phyloP scores from a whole-genome alignment of 495 filamentous ascomycete species.

The Neurospora sp. region DNA sequence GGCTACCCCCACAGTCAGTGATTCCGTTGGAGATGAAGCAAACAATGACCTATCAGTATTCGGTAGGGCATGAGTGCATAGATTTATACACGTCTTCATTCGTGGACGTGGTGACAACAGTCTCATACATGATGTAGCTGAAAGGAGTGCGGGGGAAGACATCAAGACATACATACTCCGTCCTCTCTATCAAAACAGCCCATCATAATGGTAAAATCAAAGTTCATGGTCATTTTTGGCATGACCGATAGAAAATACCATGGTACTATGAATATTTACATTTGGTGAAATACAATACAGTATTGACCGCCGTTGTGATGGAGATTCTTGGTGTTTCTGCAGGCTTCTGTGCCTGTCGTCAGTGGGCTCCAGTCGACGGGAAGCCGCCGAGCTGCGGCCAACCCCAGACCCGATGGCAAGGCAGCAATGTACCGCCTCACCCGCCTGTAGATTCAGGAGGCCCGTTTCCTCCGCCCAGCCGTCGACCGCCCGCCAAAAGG shows the following conservation, averaged over 20 bases:
- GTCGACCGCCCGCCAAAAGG: background rate
- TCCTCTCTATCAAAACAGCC: background rate
- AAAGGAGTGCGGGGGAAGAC: background rate
- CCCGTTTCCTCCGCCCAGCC: background rate
- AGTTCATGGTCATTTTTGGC: background rate
- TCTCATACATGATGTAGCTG: background rate
- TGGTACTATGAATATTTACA: background rate
- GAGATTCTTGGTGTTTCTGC: slow-evolving; percentile 18
- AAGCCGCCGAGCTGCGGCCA: slow-evolving; percentile 10
- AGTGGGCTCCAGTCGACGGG: background rate
- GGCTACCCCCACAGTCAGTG: background rate
- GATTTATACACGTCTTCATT: background rate
- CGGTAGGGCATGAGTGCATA: background rate
- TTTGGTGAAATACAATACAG: too few species aligned
- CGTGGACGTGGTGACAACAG: background rate
- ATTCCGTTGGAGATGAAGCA: background rate
- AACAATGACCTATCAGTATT: background rate
- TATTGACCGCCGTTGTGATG: too few species aligned
- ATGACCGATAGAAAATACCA: background rate
- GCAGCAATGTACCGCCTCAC: background rate
- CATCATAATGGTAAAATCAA: background rate
- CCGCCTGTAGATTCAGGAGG: background rate
- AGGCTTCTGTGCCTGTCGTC: slow-evolving; percentile 14
- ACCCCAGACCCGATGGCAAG: slow-evolving; percentile 4
- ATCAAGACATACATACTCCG: background rate